Percentiles rank a stretch among this genome's conserved stretches.
Evolutionary conservation across 2,329 filamentous ascomycete species (phyloP).

Genomic region (Diplocarpon rosae): DNA sequence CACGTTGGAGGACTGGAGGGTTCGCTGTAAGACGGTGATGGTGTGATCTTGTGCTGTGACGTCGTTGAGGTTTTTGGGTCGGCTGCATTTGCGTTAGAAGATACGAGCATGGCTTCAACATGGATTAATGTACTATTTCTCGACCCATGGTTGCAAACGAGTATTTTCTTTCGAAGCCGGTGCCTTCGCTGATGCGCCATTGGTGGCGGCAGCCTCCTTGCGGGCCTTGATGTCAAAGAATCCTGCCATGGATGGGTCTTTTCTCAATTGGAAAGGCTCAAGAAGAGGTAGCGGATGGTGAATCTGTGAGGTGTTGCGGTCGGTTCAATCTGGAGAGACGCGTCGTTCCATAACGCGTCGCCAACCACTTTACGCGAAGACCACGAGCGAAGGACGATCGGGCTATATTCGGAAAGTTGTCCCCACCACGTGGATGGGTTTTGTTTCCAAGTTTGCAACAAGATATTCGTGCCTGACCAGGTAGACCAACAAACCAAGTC

Average conservation of each 20-base stretch:
- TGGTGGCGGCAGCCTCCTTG: conserved; percentile 61
- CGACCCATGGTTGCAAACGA: conserved; percentile 85
- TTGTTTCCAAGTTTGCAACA: too few species aligned
- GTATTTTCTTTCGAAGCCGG: conserved; percentile 51
- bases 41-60: conserved; percentile 97
- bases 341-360: background rate
- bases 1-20: conserved; percentile 87
- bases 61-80: conserved; percentile 86
- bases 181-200: conserved; percentile 52
- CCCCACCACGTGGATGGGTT: too few species aligned
- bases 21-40: conserved; percentile 81
- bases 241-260: conserved; percentile 52
- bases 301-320: background rate
- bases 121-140: conserved; percentile 74
- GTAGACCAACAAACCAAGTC: too few species aligned
- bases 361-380: background rate
- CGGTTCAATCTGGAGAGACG: too few species aligned
- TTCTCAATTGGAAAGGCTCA: background rate
- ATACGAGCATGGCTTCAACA: conserved; percentile 13
- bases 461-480: too few species aligned
- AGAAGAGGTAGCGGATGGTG: background rate
- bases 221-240: conserved; percentile 96
- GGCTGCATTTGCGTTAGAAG: conserved; percentile 42
- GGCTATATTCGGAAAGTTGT: too few species aligned
- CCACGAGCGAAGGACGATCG: background rate